A percentile compares a stretch with the other conserved stretches of the same genome.
These are phyloP conservation scores for Geotrichum macrosporum DNA, from an alignment of 1,139 yeast genomes.

Conservation along the genomic window DNA sequence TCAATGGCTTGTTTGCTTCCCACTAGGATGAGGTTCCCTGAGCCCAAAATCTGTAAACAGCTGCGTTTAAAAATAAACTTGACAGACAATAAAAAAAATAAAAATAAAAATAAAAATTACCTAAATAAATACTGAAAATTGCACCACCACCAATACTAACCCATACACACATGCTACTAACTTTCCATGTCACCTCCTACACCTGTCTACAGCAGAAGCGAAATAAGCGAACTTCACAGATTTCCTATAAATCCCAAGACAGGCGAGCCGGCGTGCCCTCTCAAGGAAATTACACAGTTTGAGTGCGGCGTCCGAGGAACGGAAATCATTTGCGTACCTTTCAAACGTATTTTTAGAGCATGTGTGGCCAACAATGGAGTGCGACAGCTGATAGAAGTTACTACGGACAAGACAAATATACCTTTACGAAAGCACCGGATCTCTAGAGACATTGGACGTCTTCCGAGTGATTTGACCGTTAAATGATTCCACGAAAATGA, in stretches of 20 bases:
- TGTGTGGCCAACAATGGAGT: slow-evolving; percentile 34
- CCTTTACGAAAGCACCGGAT: slow-evolving; percentile 12
- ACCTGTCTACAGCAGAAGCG: slow-evolving; percentile 17
- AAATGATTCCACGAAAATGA: not conserved
- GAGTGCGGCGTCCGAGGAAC: slow-evolving; percentile 42
- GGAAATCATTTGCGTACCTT: slow-evolving; percentile 46
- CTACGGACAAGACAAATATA: slow-evolving; percentile 15
- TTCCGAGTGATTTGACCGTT: not conserved
- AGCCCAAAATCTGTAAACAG: not conserved
- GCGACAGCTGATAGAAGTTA: slow-evolving; percentile 15
- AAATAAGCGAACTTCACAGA: slow-evolving; percentile 11
- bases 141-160: not conserved
- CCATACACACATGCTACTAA: not conserved
- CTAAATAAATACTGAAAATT: too few relatives aligned
- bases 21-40: too few relatives aligned
- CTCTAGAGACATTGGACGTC: slow-evolving; percentile 1
- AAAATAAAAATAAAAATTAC: not conserved
- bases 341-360: slow-evolving; percentile 47
- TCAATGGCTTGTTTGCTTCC: too few relatives aligned
- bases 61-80: not conserved
- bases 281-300: slow-evolving; percentile 47
- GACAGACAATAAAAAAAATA: not conserved
- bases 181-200: slow-evolving; percentile 21
- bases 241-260: slow-evolving; percentile 9
- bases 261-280: slow-evolving; percentile 37